Evolutionary conservation across 495 filamentous ascomycete species (phyloP).

Genomic region (Penicillium paradoxum): DNA sequence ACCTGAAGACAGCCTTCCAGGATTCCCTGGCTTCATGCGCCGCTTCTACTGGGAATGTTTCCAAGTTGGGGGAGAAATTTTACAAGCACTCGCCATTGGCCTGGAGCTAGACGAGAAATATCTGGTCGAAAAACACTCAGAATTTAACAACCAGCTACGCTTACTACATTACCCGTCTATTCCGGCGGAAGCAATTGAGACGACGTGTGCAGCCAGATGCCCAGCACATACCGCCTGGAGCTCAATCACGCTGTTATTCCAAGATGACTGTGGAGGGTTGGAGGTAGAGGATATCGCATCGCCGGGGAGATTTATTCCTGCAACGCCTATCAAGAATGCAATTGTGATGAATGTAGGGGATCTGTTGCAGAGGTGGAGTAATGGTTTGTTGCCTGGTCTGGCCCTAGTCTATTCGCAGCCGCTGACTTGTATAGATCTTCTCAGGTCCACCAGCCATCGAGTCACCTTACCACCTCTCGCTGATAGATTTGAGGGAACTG

Average conservation of each 20-base stretch:
- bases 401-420: background rate
- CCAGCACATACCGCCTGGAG: conserved; percentile 51
- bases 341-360: conserved; percentile 58
- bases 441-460: conserved; percentile 53
- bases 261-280: conserved; percentile 49
- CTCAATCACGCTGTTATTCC: conserved; percentile 48
- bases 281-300: conserved; percentile 52
- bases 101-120: conserved; percentile 46
- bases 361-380: conserved; percentile 57
- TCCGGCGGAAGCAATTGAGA: conserved; percentile 41
- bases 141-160: conserved; percentile 57
- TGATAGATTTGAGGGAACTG: conserved; percentile 31
- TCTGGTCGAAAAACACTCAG: conserved; percentile 50
- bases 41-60: conserved; percentile 53
- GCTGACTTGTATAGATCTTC: conserved; percentile 32
- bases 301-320: conserved; percentile 49
- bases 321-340: conserved; percentile 43
- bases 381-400: conserved; percentile 33
- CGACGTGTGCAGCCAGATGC: conserved; percentile 45
- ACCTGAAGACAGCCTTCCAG: conserved; percentile 52
- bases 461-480: conserved; percentile 41
- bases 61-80: conserved; percentile 37
- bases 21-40: conserved; percentile 55
- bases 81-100: conserved; percentile 51
- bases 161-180: conserved; percentile 63